These are phyloP conservation scores for Candida multigemmis DNA, from an alignment of 805 yeast species.

Conservation along the genomic window DNA sequence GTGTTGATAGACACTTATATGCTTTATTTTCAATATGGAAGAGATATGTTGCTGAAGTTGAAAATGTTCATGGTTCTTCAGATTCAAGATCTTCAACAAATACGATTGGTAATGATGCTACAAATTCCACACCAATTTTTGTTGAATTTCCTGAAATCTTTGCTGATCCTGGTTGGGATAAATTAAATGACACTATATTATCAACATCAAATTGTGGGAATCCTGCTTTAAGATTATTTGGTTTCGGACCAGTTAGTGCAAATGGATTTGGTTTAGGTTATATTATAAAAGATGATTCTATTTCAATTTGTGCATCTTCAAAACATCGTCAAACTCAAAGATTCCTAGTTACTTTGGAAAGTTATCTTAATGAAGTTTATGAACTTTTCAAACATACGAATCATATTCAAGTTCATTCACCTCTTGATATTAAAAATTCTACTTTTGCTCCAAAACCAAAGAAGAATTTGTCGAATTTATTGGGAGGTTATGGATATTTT, in stretches of 20 bases:
- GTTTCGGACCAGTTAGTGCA: slow-evolving; percentile 52
- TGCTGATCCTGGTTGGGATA: slow-evolving; percentile 84
- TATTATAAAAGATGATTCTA: slow-evolving; percentile 42
- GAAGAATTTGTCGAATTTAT: slow-evolving; percentile 19
- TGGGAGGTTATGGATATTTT: slow-evolving; percentile 56
- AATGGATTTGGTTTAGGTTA: slow-evolving; percentile 53
- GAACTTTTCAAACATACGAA: slow-evolving; percentile 19
- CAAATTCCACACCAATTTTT: slow-evolving; percentile 9
- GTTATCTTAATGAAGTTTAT: slow-evolving; percentile 40
- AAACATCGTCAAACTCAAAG: slow-evolving; percentile 54
- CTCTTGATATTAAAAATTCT: slow-evolving; percentile 1
- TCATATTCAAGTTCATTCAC: slow-evolving; percentile 1
- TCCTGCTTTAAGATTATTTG: slow-evolving; percentile 49
- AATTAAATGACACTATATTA: slow-evolving; percentile 67
- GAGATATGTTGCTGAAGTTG: slow-evolving; percentile 33
- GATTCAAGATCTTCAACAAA: slow-evolving; percentile 17
- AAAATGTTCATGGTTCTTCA: slow-evolving; percentile 9
- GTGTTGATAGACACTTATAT: slow-evolving; percentile 88
- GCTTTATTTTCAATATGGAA: slow-evolving; percentile 88
- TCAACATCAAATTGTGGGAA: slow-evolving; percentile 60
- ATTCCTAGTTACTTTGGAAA: slow-evolving; percentile 43
- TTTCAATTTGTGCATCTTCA: slow-evolving; percentile 46
- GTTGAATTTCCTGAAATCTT: slow-evolving; percentile 59
- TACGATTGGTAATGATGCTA: slow-evolving; percentile 15
- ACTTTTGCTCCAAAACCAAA: slow-evolving; percentile 16